Evolutionary conservation across 805 yeast genomes (phyloP).

Genomic region (Saccharomycopsis sp.): DNA sequence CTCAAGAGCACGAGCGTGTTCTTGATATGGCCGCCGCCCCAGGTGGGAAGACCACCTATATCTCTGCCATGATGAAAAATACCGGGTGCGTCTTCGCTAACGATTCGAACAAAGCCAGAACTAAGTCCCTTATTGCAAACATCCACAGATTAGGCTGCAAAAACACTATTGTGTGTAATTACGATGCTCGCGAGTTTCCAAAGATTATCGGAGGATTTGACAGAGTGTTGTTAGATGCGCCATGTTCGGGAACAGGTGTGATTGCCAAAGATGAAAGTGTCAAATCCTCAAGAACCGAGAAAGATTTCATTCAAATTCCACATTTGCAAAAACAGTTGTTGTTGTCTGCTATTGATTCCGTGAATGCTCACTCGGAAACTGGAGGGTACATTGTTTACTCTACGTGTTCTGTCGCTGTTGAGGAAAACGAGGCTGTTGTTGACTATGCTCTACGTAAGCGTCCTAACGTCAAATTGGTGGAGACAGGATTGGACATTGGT

Average conservation of each 20-base stretch:
- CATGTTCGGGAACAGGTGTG: slow-evolving; percentile 99
- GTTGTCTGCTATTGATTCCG: slow-evolving; percentile 94
- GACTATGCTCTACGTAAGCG: slow-evolving; percentile 94
- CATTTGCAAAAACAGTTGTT: slow-evolving; percentile 92
- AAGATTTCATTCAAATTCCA: slow-evolving; percentile 94
- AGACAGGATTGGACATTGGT: slow-evolving; percentile 87
- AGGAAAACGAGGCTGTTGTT: slow-evolving; percentile 98
- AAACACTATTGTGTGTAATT: slow-evolving; percentile 92
- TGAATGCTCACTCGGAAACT: slow-evolving; percentile 83
- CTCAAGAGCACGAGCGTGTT: slow-evolving; percentile 94
- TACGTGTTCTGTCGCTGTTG: slow-evolving; percentile 97
- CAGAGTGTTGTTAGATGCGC: slow-evolving; percentile 92
- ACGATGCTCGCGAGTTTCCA: slow-evolving; percentile 98
- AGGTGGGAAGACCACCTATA: slow-evolving; percentile 56
- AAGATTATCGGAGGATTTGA: slow-evolving; percentile 98
- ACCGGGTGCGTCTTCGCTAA: slow-evolving; percentile 97
- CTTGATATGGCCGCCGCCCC: slow-evolving; percentile 91
- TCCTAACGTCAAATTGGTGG: slow-evolving; percentile 92
- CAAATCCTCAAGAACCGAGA: slow-evolving; percentile 87
- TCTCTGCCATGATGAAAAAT: slow-evolving; percentile 85
- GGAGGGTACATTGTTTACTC: slow-evolving; percentile 96
- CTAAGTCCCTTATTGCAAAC: slow-evolving; percentile 93
- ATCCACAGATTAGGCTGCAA: slow-evolving; percentile 96
- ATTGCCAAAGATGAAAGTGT: slow-evolving; percentile 96
- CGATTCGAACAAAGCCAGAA: slow-evolving; percentile 93